phyloP scores from a whole-genome alignment of 164 flowering plant genomes.

The Tinospora cordifolia region DNA sequence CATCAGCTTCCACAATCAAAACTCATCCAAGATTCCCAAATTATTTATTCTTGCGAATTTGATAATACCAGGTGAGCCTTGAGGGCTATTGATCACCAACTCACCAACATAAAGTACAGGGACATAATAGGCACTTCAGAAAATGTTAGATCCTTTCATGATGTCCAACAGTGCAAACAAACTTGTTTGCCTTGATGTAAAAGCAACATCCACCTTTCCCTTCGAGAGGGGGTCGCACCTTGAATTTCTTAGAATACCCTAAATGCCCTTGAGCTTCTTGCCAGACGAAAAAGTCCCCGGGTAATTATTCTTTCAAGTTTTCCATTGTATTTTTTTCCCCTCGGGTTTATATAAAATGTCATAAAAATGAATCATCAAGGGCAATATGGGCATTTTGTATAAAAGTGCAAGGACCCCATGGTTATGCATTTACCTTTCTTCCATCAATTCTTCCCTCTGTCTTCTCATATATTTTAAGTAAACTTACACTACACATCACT shows the following conservation, averaged over 20 bases:
- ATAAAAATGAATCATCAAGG: background rate
- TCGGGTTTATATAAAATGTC: background rate
- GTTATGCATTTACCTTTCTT: background rate
- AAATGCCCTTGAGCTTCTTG: background rate
- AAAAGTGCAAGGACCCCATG: background rate
- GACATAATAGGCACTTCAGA: background rate
- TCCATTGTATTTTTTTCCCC: background rate
- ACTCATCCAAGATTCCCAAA: background rate
- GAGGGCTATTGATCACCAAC: background rate
- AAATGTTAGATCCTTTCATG: background rate
- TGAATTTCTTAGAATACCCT: background rate
- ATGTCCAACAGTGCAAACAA: background rate
- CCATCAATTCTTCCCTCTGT: background rate
- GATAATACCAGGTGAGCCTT: background rate
- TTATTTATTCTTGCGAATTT: background rate
- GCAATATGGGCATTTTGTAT: background rate
- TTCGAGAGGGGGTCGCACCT: conserved; percentile 1
- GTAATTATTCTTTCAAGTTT: no score
- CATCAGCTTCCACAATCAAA: background rate
- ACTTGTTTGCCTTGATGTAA: background rate
- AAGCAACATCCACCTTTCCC: conserved; percentile 9
- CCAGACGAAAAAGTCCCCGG: background rate
- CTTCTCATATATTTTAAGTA: background rate
- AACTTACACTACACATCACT: conserved; percentile 1
- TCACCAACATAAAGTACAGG: background rate